phyloP scores from a whole-genome alignment of 495 filamentous ascomycete species.

The Pseudomonodictys pantanalensis region DNA sequence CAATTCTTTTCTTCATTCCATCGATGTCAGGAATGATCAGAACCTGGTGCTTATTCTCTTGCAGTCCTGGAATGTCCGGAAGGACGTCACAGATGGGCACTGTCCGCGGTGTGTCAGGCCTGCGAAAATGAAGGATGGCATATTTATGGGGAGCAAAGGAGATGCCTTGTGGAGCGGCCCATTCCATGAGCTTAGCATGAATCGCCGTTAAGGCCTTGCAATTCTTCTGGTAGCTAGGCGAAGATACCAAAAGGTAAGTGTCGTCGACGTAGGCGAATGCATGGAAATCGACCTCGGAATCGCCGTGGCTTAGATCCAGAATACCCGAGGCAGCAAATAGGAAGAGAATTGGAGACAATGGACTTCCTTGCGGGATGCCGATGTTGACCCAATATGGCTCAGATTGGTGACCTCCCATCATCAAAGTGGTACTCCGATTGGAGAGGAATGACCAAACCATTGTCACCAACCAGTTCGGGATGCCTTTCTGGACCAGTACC shows the following conservation, averaged over 20 bases:
- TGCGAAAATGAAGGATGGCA: too few relatives aligned
- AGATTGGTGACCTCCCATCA: background rate
- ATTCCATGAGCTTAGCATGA: too few relatives aligned
- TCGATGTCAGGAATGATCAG: too few relatives aligned
- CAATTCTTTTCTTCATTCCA: too few relatives aligned
- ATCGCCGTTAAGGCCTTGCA: too few relatives aligned
- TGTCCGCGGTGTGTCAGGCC: too few relatives aligned
- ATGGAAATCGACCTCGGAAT: background rate
- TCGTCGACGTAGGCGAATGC: background rate
- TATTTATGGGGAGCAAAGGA: too few relatives aligned
- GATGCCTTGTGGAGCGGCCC: too few relatives aligned
- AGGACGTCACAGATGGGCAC: too few relatives aligned
- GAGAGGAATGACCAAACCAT: background rate
- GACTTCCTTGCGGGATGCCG: background rate
- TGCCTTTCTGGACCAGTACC: background rate
- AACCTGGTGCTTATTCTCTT: too few relatives aligned
- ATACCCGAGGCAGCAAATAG: background rate
- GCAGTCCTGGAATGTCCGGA: too few relatives aligned
- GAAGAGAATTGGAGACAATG: background rate
- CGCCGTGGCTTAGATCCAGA: background rate
- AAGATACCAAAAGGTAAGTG: background rate
- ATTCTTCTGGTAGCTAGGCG: too few relatives aligned
- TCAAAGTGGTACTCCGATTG: background rate
- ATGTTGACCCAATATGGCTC: background rate
- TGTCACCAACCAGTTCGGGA: background rate